Base-by-base conservation (phyloP, 352 stramenopile species). In the Globisporangium perplexum region DNA sequence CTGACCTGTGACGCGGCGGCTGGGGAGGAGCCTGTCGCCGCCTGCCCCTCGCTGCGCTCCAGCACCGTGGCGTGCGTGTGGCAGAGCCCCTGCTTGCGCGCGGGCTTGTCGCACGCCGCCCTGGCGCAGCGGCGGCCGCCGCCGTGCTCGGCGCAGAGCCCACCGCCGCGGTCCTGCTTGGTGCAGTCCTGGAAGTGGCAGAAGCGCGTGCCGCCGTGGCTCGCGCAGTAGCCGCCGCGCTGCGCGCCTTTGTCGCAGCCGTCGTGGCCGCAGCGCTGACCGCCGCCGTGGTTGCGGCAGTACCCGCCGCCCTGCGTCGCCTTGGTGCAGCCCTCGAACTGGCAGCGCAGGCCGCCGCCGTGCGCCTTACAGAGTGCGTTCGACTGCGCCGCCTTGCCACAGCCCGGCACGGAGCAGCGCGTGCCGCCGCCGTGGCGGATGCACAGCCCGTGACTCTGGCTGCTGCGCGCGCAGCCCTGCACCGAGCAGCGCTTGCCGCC, bases 361-460 rank as follows among this genome's bases (percentile, higher is more conserved):
- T 96, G 86, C n/a, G 76, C 71, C 61, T 90, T 91, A 81, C 86
- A 96, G 55, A 93, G 61, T 35, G 84, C 86, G 68, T 90, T 91
- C 30, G 81, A 89, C 68, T 94, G 83, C 3, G 81, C 79, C 4
- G 79, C 81, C 65, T 91, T 91, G 65, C 84, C 67, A 47, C 86
- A 96, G n/a, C 8, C 81, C 81, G 24, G 86, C 65, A 55, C 81
- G 64, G 52, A 80, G 69, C 86, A 96, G 47, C 78, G 80, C 63
- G 88, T 89, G 56, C 86, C 84, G 39, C 84, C 86, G 24, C 86
- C 86, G 53, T 96, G 86, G 50, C 86, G 84, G 44, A 93, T 91
- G 70, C 86, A 96, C 49, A 93, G 60, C 57, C 90, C 87, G 51
- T 79, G 75, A 33, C 84, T 81, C 67, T 92, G 81, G 24, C 68